These are phyloP conservation scores for Chiua virens DNA, from an alignment of 768 basidiomycete species.

Conservation along the genomic window DNA sequence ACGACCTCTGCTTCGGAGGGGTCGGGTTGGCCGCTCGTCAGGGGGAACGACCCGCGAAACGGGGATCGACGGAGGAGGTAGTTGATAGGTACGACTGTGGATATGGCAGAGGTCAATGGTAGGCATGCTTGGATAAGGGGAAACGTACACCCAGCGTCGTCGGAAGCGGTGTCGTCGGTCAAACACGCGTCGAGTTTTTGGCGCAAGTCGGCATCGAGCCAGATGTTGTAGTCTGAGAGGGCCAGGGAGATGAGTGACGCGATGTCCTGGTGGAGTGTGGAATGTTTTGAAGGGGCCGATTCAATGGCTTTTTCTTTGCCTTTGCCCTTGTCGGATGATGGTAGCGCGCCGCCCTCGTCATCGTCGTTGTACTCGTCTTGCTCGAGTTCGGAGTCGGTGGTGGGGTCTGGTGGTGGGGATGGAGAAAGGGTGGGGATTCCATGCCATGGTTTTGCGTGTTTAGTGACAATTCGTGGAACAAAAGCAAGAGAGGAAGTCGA, in stretches of 20 bases:
- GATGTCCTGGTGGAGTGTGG: slow-evolving; percentile 42
- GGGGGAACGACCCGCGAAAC: slow-evolving; percentile 21
- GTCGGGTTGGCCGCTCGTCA: slow-evolving; percentile 1
- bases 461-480: slow-evolving; percentile 48
- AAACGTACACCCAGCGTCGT: slow-evolving; percentile 51
- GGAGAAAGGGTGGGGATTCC: slow-evolving; percentile 11
- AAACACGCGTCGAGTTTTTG: slow-evolving; percentile 42
- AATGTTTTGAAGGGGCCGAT: slow-evolving; percentile 13
- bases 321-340: slow-evolving; percentile 24
- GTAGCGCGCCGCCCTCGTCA: not conserved
- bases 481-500: slow-evolving; percentile 39
- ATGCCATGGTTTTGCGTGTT: slow-evolving; percentile 27
- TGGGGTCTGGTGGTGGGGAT: slow-evolving; percentile 6
- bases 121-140: not conserved
- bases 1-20: slow-evolving; percentile 48
- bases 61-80: slow-evolving; percentile 45
- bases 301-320: slow-evolving; percentile 22
- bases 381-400: slow-evolving; percentile 8
- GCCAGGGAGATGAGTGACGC: slow-evolving; percentile 54
- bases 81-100: slow-evolving; percentile 59
- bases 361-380: not conserved
- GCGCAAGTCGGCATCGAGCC: slow-evolving; percentile 58
- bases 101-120: slow-evolving; percentile 12
- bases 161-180: slow-evolving; percentile 4
- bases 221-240: slow-evolving; percentile 70